A percentile compares a stretch with the other conserved stretches of the same genome.
These are phyloP conservation scores for Porpolomopsis calyptriformis DNA, from an alignment of 768 basidiomycete species.

Conservation along the genomic window DNA sequence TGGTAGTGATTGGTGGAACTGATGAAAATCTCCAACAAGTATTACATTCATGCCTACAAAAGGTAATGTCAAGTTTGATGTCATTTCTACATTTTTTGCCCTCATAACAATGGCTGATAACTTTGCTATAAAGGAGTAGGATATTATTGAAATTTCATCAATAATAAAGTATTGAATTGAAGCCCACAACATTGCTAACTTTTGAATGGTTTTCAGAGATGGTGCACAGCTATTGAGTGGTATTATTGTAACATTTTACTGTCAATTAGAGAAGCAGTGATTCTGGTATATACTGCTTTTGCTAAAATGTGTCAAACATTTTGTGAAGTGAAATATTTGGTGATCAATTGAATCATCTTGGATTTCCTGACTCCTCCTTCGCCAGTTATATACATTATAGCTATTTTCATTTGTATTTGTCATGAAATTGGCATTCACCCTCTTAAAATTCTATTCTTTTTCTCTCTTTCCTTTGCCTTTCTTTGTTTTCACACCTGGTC, in stretches of 20 bases:
- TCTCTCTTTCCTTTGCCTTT: too few relatives aligned
- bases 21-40: conserved; percentile 25
- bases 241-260: background rate
- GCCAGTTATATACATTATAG: conserved; percentile 31
- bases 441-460: too few relatives aligned
- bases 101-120: conserved; percentile 15
- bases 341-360: conserved; percentile 26
- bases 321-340: conserved; percentile 20
- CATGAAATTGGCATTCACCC: too few relatives aligned
- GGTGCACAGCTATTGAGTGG: background rate
- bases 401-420: too few relatives aligned
- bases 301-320: background rate
- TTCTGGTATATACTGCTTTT: conserved; percentile 21
- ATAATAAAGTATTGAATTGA: conserved; percentile 19
- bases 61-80: background rate
- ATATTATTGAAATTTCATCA: conserved; percentile 28
- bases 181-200: conserved; percentile 15
- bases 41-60: conserved; percentile 26
- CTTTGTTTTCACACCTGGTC: too few relatives aligned
- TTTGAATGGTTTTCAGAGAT: conserved; percentile 1
- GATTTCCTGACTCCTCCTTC: conserved; percentile 39
- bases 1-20: conserved; percentile 22
- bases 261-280: background rate
- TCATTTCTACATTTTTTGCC: background rate
- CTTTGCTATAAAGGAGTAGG: conserved; percentile 14